Conservation (phyloP, 345 rosid species). For the Murraya paniculata region DNA sequence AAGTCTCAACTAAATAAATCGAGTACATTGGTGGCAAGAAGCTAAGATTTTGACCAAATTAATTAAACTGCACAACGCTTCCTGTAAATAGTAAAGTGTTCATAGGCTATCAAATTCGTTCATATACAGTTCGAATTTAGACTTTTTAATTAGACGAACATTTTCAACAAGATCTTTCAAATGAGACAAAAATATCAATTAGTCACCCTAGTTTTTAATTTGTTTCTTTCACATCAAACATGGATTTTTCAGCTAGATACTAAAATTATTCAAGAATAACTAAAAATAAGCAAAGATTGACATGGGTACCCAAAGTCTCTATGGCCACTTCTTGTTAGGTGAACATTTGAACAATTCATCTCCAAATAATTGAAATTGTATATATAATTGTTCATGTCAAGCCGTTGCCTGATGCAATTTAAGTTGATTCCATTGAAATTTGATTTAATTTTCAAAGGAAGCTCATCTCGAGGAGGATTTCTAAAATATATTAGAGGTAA, state of each 20-base stretch:
- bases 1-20: not conserved
- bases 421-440: not conserved
- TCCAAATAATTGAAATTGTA: not conserved
- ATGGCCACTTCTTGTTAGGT: not conserved
- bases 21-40: not conserved
- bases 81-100: not conserved
- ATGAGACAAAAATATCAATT: too few species aligned
- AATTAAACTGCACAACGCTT: not conserved
- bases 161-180: too few species aligned
- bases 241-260: not conserved
- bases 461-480: not conserved
- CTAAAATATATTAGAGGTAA: too few species aligned
- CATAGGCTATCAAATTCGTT: not conserved
- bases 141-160: too few species aligned
- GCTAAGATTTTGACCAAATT: not conserved
- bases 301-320: too few species aligned
- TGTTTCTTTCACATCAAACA: not conserved
- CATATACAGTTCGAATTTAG: too few species aligned
- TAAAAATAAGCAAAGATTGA: not conserved
- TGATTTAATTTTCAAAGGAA: too few species aligned
- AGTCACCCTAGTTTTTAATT: too few species aligned
- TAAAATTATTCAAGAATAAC: too few species aligned
- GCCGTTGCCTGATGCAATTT: not conserved
- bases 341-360: not conserved
- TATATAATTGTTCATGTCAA: not conserved